These are phyloP conservation scores for Lactuca saligna DNA, from an alignment of 129 eudicot genomes.

Conservation along the genomic window DNA sequence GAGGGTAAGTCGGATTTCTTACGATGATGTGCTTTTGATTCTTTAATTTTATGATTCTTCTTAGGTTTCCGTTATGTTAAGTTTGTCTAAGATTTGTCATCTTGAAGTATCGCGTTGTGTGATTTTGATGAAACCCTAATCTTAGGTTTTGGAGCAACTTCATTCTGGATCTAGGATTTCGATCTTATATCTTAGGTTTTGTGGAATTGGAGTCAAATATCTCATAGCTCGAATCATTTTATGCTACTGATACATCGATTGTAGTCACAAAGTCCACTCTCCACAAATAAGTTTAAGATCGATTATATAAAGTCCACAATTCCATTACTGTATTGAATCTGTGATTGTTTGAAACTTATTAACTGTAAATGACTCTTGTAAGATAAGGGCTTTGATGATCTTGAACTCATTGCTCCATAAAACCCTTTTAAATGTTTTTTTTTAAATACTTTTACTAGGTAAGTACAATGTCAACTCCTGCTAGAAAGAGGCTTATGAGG, in stretches of 20 bases:
- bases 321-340: neutral
- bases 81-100: neutral
- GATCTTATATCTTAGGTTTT: neutral
- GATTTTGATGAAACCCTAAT: conserved; percentile 5
- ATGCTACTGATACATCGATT: neutral
- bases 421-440: too few species aligned
- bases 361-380: neutral
- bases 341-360: neutral
- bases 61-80: neutral
- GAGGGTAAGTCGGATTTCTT: neutral
- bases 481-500: conserved; percentile 56
- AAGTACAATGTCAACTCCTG: conserved; percentile 52
- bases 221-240: neutral
- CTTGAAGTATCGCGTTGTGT: neutral
- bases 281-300: neutral
- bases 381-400: neutral
- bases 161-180: neutral
- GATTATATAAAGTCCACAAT: neutral
- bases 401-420: neutral
- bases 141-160: conserved; percentile 4
- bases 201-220: neutral
- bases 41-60: conserved; percentile 4
- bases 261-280: neutral
- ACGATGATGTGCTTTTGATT: neutral
- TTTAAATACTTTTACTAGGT: too few species aligned